Evolutionary conservation across 371 early-diverging fungal genomes (phyloP).

Genomic region (Mucor plumbeus): DNA sequence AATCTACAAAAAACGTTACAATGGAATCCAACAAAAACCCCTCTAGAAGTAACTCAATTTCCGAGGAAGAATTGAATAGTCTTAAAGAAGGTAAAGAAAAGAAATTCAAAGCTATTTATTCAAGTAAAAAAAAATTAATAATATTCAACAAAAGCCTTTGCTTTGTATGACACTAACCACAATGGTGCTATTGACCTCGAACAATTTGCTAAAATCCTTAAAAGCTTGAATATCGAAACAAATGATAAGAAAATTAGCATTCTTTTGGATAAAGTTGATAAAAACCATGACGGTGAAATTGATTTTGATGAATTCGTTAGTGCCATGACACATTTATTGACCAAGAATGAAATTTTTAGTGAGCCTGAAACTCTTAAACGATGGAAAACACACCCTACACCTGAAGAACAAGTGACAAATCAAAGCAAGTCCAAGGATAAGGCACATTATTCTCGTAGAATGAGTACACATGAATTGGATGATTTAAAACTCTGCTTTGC

Average conservation of each 20-base stretch:
- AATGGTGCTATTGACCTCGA: slow-evolving; percentile 26
- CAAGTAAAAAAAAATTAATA: not conserved
- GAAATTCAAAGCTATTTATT: too few relatives aligned
- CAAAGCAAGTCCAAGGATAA: slow-evolving; percentile 2
- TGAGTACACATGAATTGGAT: slow-evolving; percentile 51
- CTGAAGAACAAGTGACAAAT: not conserved
- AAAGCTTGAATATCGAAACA: slow-evolving; percentile 25
- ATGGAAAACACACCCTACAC: slow-evolving; percentile 16
- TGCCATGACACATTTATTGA: slow-evolving; percentile 54
- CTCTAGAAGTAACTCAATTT: slow-evolving; percentile 5
- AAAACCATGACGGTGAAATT: slow-evolving; percentile 52
- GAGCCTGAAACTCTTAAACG: slow-evolving; percentile 15
- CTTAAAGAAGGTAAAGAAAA: slow-evolving; percentile 27
- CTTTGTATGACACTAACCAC: slow-evolving; percentile 32
- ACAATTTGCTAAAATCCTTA: slow-evolving; percentile 23
- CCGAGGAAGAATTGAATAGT: slow-evolving; percentile 30
- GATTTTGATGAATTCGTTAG: slow-evolving; percentile 76
- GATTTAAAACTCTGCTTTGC: slow-evolving; percentile 73
- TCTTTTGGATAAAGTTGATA: slow-evolving; percentile 18
- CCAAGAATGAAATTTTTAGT: not conserved
- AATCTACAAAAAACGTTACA: not conserved
- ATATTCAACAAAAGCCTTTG: slow-evolving; percentile 23
- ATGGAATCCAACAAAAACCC: not conserved
- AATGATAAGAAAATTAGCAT: slow-evolving; percentile 14
- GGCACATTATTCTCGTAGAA: slow-evolving; percentile 16